These are phyloP conservation scores for Spinacia oleracea DNA, from an alignment of 179 eudicot species.

Conservation along the genomic window DNA sequence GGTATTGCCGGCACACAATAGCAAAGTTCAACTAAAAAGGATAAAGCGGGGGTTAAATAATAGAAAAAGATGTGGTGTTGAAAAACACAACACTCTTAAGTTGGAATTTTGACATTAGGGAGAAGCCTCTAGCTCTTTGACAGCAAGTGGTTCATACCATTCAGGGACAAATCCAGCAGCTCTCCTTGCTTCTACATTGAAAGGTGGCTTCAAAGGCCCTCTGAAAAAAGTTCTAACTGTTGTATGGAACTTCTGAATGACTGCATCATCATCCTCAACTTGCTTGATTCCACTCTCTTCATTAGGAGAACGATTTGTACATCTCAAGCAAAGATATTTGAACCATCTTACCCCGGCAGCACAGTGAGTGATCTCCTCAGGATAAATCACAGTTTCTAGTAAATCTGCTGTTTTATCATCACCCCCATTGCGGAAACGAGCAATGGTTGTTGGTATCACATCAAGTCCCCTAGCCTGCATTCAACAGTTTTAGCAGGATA, in stretches of 20 bases:
- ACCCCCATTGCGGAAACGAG: slow-evolving; percentile 81
- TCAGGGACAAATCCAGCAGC: slow-evolving; percentile 89
- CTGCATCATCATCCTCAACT: slow-evolving; percentile 40
- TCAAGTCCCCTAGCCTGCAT: slow-evolving; percentile 94
- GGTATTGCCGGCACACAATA: not conserved
- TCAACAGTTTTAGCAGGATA: not conserved
- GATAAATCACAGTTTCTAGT: slow-evolving; percentile 73
- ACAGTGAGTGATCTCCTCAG: slow-evolving; percentile 91
- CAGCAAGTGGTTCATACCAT: slow-evolving; percentile 91
- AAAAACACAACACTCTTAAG: not conserved
- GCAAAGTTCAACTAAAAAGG: not conserved
- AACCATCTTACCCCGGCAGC: slow-evolving; percentile 97
- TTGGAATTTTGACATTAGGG: slow-evolving; percentile 15
- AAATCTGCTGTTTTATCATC: slow-evolving; percentile 79
- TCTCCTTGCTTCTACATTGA: slow-evolving; percentile 82
- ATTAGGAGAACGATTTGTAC: slow-evolving; percentile 30
- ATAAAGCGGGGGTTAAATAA: not conserved
- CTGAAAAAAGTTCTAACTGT: slow-evolving; percentile 66
- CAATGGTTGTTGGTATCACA: slow-evolving; percentile 86
- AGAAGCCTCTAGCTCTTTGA: slow-evolving; percentile 35
- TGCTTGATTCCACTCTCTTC: slow-evolving; percentile 10
- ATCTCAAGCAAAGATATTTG: slow-evolving; percentile 67
- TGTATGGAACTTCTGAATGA: slow-evolving; percentile 60
- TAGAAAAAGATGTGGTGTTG: not conserved
- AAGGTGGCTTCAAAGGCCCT: slow-evolving; percentile 91